A percentile compares a stretch with the other conserved stretches of the same genome.
phyloP scores from a whole-genome alignment of 1,284 basidiomycete species.

The Leccinum ambiguum region DNA sequence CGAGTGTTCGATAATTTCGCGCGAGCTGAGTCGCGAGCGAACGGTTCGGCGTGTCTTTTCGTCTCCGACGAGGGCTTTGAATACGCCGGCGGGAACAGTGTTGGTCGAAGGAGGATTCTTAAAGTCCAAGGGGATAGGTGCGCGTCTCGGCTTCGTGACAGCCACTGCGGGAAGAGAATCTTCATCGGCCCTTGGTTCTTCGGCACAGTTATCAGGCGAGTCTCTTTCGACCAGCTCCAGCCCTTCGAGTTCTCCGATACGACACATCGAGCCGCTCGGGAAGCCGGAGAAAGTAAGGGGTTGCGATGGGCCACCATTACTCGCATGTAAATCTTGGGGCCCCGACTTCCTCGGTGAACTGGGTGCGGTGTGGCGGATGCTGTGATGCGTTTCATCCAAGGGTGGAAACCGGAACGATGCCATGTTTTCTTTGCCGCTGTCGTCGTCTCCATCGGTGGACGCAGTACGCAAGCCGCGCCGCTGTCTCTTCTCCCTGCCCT shows the following conservation, averaged over 20 bases:
- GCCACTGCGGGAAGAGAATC: slow-evolving; percentile 35
- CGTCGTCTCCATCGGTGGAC: slow-evolving; percentile 49
- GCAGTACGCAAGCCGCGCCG: slow-evolving; percentile 44
- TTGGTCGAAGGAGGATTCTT: slow-evolving; percentile 70
- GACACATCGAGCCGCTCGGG: slow-evolving; percentile 33
- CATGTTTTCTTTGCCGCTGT: slow-evolving; percentile 50
- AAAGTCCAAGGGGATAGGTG: slow-evolving; percentile 80
- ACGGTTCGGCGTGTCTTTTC: slow-evolving; percentile 66
- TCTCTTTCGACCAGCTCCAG: slow-evolving; percentile 20
- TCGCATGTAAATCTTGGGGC: slow-evolving; percentile 26
- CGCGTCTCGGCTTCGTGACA: slow-evolving; percentile 54
- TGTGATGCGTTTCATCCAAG: slow-evolving; percentile 48
- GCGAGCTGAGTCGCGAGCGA: slow-evolving; percentile 71
- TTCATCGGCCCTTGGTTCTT: slow-evolving; percentile 32
- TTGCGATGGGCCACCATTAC: slow-evolving; percentile 42
- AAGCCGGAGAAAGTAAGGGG: slow-evolving; percentile 68
- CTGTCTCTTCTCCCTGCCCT: slow-evolving; percentile 77
- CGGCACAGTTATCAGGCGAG: slow-evolving; percentile 10
- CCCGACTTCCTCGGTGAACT: slow-evolving; percentile 35
- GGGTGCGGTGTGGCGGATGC: slow-evolving; percentile 46
- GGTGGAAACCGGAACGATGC: slow-evolving; percentile 73
- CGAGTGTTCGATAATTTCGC: slow-evolving; percentile 60
- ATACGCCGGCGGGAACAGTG: slow-evolving; percentile 79
- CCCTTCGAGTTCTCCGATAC: slow-evolving; percentile 15
- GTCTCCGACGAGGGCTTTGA: slow-evolving; percentile 72